Evolutionary conservation across 2,329 filamentous ascomycete species (phyloP).

Genomic region (Byssoonygena ceratinophila): DNA sequence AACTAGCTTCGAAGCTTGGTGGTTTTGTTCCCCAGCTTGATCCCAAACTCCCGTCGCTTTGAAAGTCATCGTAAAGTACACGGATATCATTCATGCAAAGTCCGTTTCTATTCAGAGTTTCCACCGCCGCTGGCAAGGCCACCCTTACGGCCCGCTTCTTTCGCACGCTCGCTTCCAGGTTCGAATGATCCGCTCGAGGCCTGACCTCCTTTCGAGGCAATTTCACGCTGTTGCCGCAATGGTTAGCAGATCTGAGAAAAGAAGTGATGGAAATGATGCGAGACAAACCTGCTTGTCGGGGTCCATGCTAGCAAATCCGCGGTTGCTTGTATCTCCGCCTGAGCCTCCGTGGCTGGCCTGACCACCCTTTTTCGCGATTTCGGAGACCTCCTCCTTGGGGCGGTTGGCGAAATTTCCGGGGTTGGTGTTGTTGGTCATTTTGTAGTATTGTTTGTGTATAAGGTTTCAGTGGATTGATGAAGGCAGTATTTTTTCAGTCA

Average conservation of each 20-base stretch:
- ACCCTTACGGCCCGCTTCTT: constrained; percentile 47
- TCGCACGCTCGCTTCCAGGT: constrained; percentile 43
- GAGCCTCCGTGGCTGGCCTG: constrained; percentile 24
- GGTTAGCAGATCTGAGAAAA: neutral
- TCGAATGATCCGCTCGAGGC: constrained; percentile 47
- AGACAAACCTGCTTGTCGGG: constrained; percentile 25
- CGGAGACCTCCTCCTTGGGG: constrained; percentile 37
- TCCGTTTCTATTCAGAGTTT: neutral
- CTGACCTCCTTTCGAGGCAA: constrained; percentile 47
- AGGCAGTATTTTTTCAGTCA: no score
- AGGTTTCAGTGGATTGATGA: no score
- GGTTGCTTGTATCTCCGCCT: neutral
- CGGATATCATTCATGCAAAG: neutral
- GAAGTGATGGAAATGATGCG: neutral
- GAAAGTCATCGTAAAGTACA: neutral
- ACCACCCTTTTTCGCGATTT: constrained; percentile 32
- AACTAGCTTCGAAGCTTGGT: neutral
- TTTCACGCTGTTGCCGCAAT: constrained; percentile 35
- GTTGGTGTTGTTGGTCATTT: constrained; percentile 27
- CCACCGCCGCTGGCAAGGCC: constrained; percentile 23
- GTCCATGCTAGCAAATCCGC: constrained; percentile 25
- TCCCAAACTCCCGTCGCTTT: neutral
- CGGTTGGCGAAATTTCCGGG: constrained; percentile 35
- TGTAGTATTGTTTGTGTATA: neutral
- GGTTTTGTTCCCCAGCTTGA: neutral